Conservation (phyloP, 345 rosid species). For the Rhodamnia argentea region DNA sequence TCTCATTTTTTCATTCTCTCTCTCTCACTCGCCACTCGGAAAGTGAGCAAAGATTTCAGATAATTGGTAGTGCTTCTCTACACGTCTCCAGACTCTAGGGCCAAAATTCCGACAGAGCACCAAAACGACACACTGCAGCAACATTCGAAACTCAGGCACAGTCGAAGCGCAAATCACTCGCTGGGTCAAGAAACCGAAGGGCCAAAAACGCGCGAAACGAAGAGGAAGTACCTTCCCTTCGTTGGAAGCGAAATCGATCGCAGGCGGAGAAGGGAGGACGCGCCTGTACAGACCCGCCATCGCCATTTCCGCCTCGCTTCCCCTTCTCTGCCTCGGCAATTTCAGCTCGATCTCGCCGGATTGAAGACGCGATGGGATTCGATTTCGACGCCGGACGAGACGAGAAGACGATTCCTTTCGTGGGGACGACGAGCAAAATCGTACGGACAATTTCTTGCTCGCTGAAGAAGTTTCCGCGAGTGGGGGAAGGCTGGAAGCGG, state of each 20-base stretch:
- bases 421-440: too few relatives aligned
- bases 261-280: slow-evolving; percentile 65
- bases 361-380: not conserved
- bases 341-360: not conserved
- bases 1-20: not conserved
- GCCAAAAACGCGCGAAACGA: not conserved
- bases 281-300: slow-evolving; percentile 66
- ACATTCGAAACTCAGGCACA: not conserved
- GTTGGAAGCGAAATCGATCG: slow-evolving; percentile 67
- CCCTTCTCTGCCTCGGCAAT: not conserved
- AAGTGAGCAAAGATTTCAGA: not conserved
- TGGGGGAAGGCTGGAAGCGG: too few relatives aligned
- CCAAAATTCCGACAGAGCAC: not conserved
- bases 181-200: not conserved
- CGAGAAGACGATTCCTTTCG: too few relatives aligned
- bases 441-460: too few relatives aligned
- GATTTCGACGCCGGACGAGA: not conserved
- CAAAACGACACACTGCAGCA: not conserved
- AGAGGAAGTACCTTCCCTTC: slow-evolving; percentile 54
- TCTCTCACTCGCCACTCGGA: not conserved
- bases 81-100: not conserved
- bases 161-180: not conserved
- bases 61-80: too few relatives aligned
- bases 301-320: slow-evolving; percentile 22
- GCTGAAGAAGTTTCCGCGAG: too few relatives aligned